Percentiles rank a stretch among this genome's conserved stretches.
These are phyloP conservation scores for Oropetium thomaeum DNA, from an alignment of 176 grass and related monocot species.

Conservation along the genomic window DNA sequence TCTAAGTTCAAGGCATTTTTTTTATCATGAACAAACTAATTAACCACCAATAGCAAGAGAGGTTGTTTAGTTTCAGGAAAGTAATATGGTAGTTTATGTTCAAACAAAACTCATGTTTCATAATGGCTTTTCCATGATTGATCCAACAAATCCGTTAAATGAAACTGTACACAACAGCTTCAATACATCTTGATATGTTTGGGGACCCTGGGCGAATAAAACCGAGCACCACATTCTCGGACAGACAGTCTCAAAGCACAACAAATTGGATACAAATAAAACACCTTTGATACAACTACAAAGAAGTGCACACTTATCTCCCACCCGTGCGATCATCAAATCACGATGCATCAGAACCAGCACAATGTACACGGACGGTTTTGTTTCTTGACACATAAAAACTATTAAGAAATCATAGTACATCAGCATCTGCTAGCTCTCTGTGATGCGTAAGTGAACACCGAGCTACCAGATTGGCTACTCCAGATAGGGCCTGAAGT, in stretches of 20 bases:
- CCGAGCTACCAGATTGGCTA: slow-evolving; percentile 2
- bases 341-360: background rate
- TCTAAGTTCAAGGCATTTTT: background rate
- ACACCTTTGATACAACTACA: background rate
- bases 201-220: background rate
- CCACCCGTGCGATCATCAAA: background rate
- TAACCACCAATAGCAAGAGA: background rate
- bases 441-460: slow-evolving; percentile 20
- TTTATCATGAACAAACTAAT: background rate
- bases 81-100: background rate
- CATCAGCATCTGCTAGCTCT: background rate
- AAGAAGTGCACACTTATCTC: background rate
- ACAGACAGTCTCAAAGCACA: background rate
- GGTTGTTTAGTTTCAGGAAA: background rate
- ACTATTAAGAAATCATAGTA: slow-evolving; percentile 20
- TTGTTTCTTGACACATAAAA: background rate
- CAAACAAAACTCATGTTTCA: background rate
- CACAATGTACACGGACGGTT: slow-evolving; percentile 18
- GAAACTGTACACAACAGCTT: background rate
- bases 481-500: background rate
- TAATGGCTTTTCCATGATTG: background rate
- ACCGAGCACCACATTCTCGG: background rate
- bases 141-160: background rate
- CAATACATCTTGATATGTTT: background rate
- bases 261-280: background rate